These are phyloP conservation scores for Flaveria linearis DNA, from an alignment of 129 eudicot species.

Conservation along the genomic window DNA sequence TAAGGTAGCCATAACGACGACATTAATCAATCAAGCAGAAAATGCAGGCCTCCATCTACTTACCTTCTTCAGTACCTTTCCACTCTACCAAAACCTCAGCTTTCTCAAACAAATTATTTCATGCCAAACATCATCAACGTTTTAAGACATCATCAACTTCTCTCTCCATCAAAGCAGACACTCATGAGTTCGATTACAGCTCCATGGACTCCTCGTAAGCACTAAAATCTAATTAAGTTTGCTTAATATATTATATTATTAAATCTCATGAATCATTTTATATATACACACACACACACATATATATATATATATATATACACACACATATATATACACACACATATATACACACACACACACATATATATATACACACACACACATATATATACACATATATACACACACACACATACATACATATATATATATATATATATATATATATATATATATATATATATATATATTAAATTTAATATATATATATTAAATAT, in stretches of 20 bases:
- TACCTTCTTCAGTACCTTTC: slow-evolving; percentile 34
- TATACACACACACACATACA: too few species aligned
- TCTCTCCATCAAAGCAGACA: slow-evolving; percentile 38
- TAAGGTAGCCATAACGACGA: neutral
- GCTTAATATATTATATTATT: neutral
- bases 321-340: too few species aligned
- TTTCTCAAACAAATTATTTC: slow-evolving; percentile 22
- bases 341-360: too few species aligned
- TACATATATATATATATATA: too few species aligned
- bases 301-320: too few species aligned
- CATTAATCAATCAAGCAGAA: slow-evolving; percentile 13
- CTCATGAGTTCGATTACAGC: slow-evolving; percentile 47
- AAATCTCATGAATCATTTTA: neutral
- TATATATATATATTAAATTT: neutral
- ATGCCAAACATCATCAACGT: slow-evolving; percentile 16
- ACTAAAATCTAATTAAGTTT: neutral
- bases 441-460: too few species aligned
- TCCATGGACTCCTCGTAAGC: slow-evolving; percentile 54
- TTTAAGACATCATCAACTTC: neutral
- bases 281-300: too few species aligned
- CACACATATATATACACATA: too few species aligned
- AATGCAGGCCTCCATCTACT: slow-evolving; percentile 51
- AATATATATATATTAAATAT: too few species aligned
- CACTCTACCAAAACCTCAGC: slow-evolving; percentile 19
- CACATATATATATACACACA: too few species aligned